These are phyloP conservation scores for Daldinia concentrica DNA, from an alignment of 495 filamentous ascomycete genomes.

Conservation along the genomic window DNA sequence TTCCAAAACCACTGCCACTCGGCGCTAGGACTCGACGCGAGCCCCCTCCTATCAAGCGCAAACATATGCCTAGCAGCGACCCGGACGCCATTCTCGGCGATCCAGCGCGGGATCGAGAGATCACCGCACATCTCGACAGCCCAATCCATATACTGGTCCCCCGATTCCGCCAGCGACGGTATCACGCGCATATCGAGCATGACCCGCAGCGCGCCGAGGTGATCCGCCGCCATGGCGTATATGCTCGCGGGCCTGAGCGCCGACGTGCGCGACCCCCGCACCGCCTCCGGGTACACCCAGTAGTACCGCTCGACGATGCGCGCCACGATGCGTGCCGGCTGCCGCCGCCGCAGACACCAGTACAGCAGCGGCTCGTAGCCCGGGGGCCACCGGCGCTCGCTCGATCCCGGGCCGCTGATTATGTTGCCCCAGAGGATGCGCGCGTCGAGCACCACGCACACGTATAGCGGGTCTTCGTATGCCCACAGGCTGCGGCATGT, in stretches of 20 bases:
- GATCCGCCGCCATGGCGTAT: background rate
- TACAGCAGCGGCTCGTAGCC: background rate
- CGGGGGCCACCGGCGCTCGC: background rate
- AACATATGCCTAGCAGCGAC: background rate
- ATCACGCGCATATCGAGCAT: background rate
- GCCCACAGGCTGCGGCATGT: background rate
- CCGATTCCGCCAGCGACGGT: background rate
- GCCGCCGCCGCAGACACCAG: background rate
- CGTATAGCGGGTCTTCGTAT: background rate
- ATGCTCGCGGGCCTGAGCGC: background rate
- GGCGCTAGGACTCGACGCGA: background rate
- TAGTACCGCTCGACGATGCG: background rate
- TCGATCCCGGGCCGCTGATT: background rate
- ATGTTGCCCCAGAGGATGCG: background rate
- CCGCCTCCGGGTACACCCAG: background rate
- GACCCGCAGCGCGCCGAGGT: background rate
- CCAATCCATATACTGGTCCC: background rate
- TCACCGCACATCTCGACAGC: background rate
- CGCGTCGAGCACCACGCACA: background rate
- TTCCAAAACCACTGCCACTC: no score
- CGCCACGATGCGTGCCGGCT: background rate
- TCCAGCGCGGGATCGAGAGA: background rate
- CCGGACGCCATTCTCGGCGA: background rate
- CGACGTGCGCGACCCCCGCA: background rate
- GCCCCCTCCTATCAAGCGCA: background rate